Percentiles rank a stretch among this genome's conserved stretches.
Evolutionary conservation across 1,284 basidiomycete species (phyloP).

Genomic region (Fistulina hepatica): DNA sequence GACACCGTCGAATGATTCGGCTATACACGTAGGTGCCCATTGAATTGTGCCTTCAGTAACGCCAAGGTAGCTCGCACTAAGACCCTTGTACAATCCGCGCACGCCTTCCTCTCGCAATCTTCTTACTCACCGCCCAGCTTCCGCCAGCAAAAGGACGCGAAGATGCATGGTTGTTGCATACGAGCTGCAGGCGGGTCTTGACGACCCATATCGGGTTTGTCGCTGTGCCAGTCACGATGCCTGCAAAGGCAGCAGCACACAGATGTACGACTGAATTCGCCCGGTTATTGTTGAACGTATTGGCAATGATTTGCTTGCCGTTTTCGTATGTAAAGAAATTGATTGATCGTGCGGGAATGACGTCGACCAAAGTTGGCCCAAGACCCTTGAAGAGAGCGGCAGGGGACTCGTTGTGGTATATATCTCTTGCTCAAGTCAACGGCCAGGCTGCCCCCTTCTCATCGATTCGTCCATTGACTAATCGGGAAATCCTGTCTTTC

Average conservation of each 20-base stretch:
- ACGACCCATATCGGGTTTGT: constrained; percentile 99
- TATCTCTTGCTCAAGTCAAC: no score
- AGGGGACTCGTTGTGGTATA: constrained; percentile 84
- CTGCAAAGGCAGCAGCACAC: constrained; percentile 76
- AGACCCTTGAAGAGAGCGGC: constrained; percentile 91
- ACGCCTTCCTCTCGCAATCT: constrained; percentile 81
- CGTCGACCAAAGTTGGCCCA: constrained; percentile 90
- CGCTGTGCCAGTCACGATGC: constrained; percentile 77
- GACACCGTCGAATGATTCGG: no score
- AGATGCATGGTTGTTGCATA: constrained; percentile 17
- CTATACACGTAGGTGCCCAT: no score
- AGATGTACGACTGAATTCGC: constrained; percentile 86
- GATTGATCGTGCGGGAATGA: constrained; percentile 91
- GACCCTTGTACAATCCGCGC: constrained; percentile 86
- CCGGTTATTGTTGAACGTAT: constrained; percentile 69
- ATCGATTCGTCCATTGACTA: no score
- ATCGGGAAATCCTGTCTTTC: no score
- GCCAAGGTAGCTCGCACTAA: constrained; percentile 91
- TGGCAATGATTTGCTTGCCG: constrained; percentile 85
- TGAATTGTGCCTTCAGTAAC: constrained; percentile 97
- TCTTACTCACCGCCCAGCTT: constrained; percentile 60
- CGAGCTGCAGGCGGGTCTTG: constrained; percentile 86
- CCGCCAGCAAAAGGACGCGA: constrained; percentile 38
- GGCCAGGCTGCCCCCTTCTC: no score
- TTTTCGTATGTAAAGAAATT: constrained; percentile 99